Evolutionary conservation across 805 yeast genomes (phyloP).

Genomic region (Debaryomyces tyrocola): DNA sequence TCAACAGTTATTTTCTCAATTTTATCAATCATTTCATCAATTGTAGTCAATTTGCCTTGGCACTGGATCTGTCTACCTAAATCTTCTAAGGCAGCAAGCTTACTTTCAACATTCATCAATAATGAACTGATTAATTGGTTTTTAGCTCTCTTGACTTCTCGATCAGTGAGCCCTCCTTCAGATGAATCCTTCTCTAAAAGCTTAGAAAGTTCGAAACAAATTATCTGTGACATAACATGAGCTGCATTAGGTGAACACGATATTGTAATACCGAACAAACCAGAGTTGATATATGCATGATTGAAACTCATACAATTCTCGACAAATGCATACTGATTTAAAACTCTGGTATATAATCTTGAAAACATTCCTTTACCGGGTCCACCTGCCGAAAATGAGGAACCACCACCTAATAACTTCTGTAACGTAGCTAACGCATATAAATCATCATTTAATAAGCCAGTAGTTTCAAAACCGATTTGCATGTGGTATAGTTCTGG

Average conservation of each 20-base stretch:
- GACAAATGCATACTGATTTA: constrained; percentile 87
- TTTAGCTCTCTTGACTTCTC: constrained; percentile 85
- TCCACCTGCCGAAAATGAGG: constrained; percentile 97
- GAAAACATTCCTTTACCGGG: constrained; percentile 99
- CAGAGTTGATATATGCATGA: constrained; percentile 87
- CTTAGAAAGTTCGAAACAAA: constrained; percentile 47
- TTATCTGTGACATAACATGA: constrained; percentile 75
- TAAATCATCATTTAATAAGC: constrained; percentile 80
- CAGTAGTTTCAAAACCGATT: constrained; percentile 84
- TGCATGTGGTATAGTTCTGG: constrained; percentile 85
- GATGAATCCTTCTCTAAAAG: constrained; percentile 30
- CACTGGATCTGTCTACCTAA: constrained; percentile 92
- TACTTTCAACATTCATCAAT: constrained; percentile 90
- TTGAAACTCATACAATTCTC: constrained; percentile 88
- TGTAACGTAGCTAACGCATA: constrained; percentile 90
- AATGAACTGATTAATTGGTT: constrained; percentile 86
- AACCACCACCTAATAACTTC: constrained; percentile 92
- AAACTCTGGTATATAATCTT: constrained; percentile 83
- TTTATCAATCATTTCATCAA: constrained; percentile 76
- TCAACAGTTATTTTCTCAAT: constrained; percentile 66
- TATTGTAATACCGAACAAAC: constrained; percentile 85
- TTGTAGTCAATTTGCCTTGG: constrained; percentile 71
- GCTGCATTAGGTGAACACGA: constrained; percentile 88
- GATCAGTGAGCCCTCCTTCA: constrained; percentile 60
- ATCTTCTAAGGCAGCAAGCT: constrained; percentile 92